phyloP scores from a whole-genome alignment of 1,284 basidiomycete genomes.

The Cryptococcus sp. region DNA sequence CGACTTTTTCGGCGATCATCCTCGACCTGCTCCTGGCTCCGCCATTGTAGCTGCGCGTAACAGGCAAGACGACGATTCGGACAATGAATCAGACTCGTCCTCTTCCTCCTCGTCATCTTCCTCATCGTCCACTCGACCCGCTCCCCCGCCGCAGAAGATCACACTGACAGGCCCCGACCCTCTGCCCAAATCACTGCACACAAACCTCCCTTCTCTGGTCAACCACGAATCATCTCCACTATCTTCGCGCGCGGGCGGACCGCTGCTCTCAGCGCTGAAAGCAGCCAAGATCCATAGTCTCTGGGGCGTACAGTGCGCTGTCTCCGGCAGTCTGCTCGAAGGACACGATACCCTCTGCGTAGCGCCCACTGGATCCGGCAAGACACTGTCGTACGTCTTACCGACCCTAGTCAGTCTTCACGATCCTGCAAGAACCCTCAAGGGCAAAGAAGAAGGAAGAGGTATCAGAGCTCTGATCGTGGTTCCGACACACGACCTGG shows the following conservation, averaged over 20 bases:
- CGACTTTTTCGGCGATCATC: constrained; percentile 84
- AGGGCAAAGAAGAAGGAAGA: constrained; percentile 50
- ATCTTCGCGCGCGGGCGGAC: constrained; percentile 34
- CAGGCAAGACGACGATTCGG: constrained; percentile 39
- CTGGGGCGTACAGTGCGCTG: constrained; percentile 49
- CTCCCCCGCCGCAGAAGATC: constrained; percentile 52
- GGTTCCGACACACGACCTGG: constrained; percentile 93
- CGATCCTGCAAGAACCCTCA: constrained; percentile 59
- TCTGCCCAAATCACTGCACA: constrained; percentile 45
- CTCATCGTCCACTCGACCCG: constrained; percentile 21
- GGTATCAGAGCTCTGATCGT: constrained; percentile 80
- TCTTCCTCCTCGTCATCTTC: constrained; percentile 18
- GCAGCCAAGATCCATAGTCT: constrained; percentile 33
- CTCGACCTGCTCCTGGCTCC: constrained; percentile 12
- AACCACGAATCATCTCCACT: constrained; percentile 31
- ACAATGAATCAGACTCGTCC: constrained; percentile 23
- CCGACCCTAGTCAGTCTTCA: constrained; percentile 71
- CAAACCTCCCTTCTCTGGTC: constrained; percentile 45
- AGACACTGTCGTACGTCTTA: constrained; percentile 85
- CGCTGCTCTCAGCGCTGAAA: constrained; percentile 30
- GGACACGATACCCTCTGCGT: constrained; percentile 82
- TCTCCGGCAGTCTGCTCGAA: constrained; percentile 53
- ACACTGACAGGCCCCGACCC: constrained; percentile 47
- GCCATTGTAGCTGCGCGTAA: constrained; percentile 54
- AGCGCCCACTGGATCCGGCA: constrained; percentile 92